Percentiles rank a stretch among this genome's conserved stretches.
phyloP scores from a whole-genome alignment of 192 early-diverging fungal genomes.

The Coemansia sp. region DNA sequence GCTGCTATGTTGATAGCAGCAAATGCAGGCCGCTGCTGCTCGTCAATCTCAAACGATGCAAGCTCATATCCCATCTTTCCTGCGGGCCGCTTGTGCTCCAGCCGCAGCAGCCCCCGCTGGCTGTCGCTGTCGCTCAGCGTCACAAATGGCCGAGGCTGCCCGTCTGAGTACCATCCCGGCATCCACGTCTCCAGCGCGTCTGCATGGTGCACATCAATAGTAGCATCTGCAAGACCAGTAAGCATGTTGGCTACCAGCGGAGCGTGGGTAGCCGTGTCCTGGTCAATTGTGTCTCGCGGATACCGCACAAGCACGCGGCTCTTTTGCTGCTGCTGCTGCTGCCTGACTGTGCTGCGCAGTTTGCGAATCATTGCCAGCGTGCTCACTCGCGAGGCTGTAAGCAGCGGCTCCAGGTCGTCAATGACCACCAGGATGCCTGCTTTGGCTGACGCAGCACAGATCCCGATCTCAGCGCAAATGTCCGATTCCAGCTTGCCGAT shows the following conservation, averaged over 20 bases:
- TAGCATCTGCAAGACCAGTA: constrained; percentile 27
- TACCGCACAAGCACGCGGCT: constrained; percentile 33
- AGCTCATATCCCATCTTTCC: constrained; percentile 45
- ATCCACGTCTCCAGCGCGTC: constrained; percentile 37
- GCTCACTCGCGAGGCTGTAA: constrained; percentile 15
- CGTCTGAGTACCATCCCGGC: constrained; percentile 53
- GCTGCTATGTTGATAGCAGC: constrained; percentile 2
- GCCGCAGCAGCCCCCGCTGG: constrained; percentile 23
- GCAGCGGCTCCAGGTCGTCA: constrained; percentile 38
- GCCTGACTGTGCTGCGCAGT: constrained; percentile 11
- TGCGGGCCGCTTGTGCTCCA: constrained; percentile 43
- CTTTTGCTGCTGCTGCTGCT: neutral
- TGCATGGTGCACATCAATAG: constrained; percentile 32
- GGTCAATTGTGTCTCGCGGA: constrained; percentile 22
- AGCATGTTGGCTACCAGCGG: constrained; percentile 6
- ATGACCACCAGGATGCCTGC: constrained; percentile 8
- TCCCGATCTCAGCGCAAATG: neutral
- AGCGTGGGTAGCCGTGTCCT: neutral
- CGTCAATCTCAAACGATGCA: constrained; percentile 29
- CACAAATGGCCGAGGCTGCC: constrained; percentile 18
- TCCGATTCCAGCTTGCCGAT: neutral
- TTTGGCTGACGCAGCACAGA: neutral
- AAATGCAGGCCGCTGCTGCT: constrained; percentile 22
- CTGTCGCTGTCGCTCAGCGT: constrained; percentile 26
- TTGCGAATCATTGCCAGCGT: constrained; percentile 34